Base-by-base conservation (phyloP, 192 early-diverging fungal species). In the Linnemannia hyalina region DNA sequence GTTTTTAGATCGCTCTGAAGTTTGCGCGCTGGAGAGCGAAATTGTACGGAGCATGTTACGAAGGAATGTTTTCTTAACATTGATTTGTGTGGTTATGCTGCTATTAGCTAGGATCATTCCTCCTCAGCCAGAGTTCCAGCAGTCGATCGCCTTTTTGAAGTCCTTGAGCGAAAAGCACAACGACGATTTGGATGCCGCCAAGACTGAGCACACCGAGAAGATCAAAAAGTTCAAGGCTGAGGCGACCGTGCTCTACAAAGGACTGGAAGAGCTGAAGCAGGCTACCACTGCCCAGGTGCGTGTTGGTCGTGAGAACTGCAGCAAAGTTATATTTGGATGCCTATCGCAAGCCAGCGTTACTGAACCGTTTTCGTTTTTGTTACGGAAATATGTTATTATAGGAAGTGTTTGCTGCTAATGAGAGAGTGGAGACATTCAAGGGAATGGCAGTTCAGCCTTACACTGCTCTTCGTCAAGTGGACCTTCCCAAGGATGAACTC, bases 251-350 rank as follows among this genome's bases (percentile, higher is more conserved):
- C 88, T 89, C 16, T 90, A 88, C 83, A 81, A 77, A 26, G 68
- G 70, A 9, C 68, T 92, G 70, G 77, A 80, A 18, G 77, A 88
- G 32, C 46, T 92, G 40, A 90, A 92, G 46, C 70, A 89, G 55
- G 83, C 89, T 0, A 88, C 82, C 32, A 81, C 81, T 32, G 55
- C 87, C 16, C 80, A 90, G 81, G 89, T 90, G 69, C 16, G 60
- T 65, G 57, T 65, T 15, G 8, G 60, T 65, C 11, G 29, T 29
- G 18, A n/a, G 18, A 22, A 8, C 35, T 20, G 40, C 15, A 22
- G 18, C 8, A 1, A 22, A 52, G 49, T 16, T 16, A 6, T 23
- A 1, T 22, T 35, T 26, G 18, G 1, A 54, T 49, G 26, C 3
- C n/a, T 32, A 18, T 74, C 16, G 16, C 49, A 36, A 40, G 8